phyloP scores from a whole-genome alignment of 345 rosid species.

The Brassica juncea region DNA sequence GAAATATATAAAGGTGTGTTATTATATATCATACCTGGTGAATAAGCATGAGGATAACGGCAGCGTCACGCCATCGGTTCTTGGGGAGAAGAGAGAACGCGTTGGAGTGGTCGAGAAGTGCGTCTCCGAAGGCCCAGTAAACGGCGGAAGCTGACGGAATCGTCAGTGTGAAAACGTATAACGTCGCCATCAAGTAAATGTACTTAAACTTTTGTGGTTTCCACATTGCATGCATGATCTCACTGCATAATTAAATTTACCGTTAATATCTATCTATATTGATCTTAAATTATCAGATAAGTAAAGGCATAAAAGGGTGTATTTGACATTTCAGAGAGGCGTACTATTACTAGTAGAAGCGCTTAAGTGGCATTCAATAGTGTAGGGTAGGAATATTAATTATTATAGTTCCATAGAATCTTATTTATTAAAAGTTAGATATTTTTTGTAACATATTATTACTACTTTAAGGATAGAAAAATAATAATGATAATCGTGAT shows the following conservation, averaged over 20 bases:
- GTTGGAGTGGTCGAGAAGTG: constrained; percentile 82
- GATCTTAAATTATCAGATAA: neutral
- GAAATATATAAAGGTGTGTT: neutral
- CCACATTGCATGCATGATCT: constrained; percentile 99
- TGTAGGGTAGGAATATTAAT: constrained; percentile 12
- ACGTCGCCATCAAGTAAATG: constrained; percentile 88
- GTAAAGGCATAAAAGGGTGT: constrained; percentile 5
- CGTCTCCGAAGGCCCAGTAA: constrained; percentile 98
- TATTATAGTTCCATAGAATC: neutral
- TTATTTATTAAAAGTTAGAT: neutral
- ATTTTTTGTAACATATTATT: neutral
- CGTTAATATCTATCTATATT: neutral
- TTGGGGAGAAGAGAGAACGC: constrained; percentile 93
- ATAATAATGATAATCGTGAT: constrained; percentile 26
- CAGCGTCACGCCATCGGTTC: constrained; percentile 73
- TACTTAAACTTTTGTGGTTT: constrained; percentile 95
- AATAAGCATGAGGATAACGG: constrained; percentile 95
- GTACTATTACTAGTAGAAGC: constrained; percentile 25
- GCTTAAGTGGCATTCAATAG: constrained; percentile 16
- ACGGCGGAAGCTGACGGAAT: constrained; percentile 92
- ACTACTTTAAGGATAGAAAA: constrained; percentile 29
- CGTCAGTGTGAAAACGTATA: constrained; percentile 92
- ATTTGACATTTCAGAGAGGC: neutral
- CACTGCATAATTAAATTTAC: constrained; percentile 48
- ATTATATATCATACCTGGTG: constrained; percentile 60